These are phyloP conservation scores for Lasiodiplodia theobromae DNA, from an alignment of 2,329 filamentous ascomycete genomes.

Conservation along the genomic window DNA sequence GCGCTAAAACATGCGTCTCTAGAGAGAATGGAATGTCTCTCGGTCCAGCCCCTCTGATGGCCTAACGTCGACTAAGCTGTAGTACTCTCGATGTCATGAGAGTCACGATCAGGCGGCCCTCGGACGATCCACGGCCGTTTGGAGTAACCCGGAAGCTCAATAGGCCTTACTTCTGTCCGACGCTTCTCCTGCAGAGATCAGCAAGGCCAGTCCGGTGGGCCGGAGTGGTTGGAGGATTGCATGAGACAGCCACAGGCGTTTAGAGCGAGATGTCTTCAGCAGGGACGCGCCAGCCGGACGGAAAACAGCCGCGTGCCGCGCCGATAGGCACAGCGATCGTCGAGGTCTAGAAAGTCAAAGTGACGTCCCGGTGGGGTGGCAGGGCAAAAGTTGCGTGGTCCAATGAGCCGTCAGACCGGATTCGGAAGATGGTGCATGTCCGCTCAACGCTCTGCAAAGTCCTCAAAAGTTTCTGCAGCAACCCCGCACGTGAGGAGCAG, in stretches of 20 bases:
- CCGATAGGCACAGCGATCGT: not conserved
- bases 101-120: constrained; percentile 6
- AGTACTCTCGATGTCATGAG: not conserved
- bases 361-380: not conserved
- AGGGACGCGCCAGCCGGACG: not conserved
- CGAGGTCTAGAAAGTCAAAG: not conserved
- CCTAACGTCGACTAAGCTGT: constrained; percentile 4
- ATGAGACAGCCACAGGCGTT: not conserved
- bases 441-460: constrained; percentile 21
- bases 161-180: not conserved
- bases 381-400: not conserved
- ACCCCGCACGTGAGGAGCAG: constrained; percentile 11
- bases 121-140: not conserved
- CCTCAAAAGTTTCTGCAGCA: constrained; percentile 12
- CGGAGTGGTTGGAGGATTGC: not conserved
- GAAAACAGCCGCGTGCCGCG: constrained; percentile 6
- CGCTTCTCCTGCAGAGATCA: not conserved
- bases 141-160: constrained; percentile 8
- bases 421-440: constrained; percentile 11
- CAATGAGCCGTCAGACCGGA: not conserved
- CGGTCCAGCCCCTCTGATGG: not conserved
- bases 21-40: not conserved
- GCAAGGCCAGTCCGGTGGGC: not conserved
- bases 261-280: not conserved
- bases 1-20: not conserved